These are phyloP conservation scores for Tympanopsis confertula DNA, from an alignment of 2,329 filamentous ascomycete genomes.

Conservation along the genomic window DNA sequence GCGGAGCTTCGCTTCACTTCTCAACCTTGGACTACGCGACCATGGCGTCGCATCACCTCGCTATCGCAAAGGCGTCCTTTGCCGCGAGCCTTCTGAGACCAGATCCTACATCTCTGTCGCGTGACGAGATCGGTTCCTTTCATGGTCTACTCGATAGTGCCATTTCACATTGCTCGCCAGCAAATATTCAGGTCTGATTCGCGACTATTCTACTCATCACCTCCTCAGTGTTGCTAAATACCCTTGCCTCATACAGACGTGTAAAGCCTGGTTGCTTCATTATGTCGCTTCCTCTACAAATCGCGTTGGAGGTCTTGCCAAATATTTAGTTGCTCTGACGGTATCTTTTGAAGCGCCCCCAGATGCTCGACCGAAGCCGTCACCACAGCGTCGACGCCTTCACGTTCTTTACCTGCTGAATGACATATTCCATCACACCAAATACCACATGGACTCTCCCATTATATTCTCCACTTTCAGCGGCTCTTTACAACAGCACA, in stretches of 20 bases:
- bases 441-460: conserved; percentile 20
- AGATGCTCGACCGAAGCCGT: conserved; percentile 12
- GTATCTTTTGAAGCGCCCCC: conserved; percentile 25
- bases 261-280: conserved; percentile 51
- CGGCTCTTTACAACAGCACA: conserved; percentile 26
- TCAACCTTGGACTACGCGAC: too few relatives aligned
- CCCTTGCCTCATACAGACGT: conserved; percentile 31
- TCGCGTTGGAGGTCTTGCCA: conserved; percentile 40
- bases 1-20: too few relatives aligned
- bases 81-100: conserved; percentile 40
- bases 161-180: conserved; percentile 36
- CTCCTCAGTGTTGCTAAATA: neutral
- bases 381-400: conserved; percentile 37
- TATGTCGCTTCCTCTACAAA: conserved; percentile 41
- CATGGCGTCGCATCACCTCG: conserved; percentile 40
- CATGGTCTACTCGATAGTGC: conserved; percentile 35
- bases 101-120: conserved; percentile 38
- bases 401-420: conserved; percentile 49
- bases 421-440: conserved; percentile 49
- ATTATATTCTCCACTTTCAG: neutral
- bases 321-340: conserved; percentile 43
- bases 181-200: conserved; percentile 50
- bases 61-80: conserved; percentile 46
- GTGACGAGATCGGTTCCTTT: conserved; percentile 38
- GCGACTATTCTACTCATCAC: conserved; percentile 7